phyloP scores from a whole-genome alignment of 1,139 yeast genomes.

The Nakaseomyces uthaithaninus region DNA sequence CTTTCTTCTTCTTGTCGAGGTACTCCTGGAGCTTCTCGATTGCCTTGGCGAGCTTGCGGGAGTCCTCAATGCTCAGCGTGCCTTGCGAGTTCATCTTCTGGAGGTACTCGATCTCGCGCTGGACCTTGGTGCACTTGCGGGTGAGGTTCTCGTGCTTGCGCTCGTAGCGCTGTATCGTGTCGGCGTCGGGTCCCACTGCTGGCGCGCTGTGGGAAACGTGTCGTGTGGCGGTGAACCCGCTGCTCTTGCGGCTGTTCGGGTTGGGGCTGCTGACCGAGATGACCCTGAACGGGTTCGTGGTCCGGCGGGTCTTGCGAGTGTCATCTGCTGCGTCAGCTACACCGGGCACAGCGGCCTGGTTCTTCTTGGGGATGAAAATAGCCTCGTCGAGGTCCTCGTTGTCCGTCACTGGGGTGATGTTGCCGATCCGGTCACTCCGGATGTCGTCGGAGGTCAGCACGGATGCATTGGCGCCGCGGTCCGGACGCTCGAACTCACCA shows the following conservation, averaged over 20 bases:
- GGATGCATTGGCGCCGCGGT: background rate
- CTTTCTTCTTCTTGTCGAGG: constrained; percentile 35
- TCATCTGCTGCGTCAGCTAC: constrained; percentile 8
- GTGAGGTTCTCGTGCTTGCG: constrained; percentile 25
- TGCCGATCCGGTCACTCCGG: constrained; percentile 2
- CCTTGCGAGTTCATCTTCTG: constrained; percentile 32
- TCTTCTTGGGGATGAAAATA: constrained; percentile 15
- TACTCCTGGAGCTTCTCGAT: constrained; percentile 34
- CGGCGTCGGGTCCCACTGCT: background rate
- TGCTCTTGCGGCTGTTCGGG: constrained; percentile 14
- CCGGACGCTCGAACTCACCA: constrained; percentile 3
- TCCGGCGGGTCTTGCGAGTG: background rate
- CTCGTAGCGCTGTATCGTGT: constrained; percentile 16
- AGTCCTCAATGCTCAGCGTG: constrained; percentile 34
- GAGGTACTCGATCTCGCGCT: constrained; percentile 34
- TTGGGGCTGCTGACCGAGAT: constrained; percentile 24
- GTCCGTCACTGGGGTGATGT: constrained; percentile 4
- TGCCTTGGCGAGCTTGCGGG: constrained; percentile 32
- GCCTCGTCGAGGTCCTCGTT: constrained; percentile 6
- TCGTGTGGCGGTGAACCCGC: constrained; percentile 7
- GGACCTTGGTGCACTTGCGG: constrained; percentile 31
- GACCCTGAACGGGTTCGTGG: constrained; percentile 31
- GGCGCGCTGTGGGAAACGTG: constrained; percentile 4
- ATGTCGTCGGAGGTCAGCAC: constrained; percentile 2
- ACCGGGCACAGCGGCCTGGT: background rate